Evolutionary conservation across 495 filamentous ascomycete species (phyloP).

Genomic region (Penicillium argentinense): DNA sequence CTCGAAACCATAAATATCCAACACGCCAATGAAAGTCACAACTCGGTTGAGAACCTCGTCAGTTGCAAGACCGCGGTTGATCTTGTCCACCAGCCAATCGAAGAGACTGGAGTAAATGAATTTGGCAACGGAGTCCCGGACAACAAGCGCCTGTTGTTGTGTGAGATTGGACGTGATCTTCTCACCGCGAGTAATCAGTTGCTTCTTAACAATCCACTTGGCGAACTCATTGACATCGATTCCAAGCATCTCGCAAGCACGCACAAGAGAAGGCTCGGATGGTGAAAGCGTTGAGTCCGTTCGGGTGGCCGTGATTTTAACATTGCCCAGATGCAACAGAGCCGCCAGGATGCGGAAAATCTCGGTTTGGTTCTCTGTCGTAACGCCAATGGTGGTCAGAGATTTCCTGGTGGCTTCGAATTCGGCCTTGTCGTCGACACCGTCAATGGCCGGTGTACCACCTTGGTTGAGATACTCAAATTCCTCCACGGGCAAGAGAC

Average conservation of each 20-base stretch:
- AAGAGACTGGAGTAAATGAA: conserved; percentile 98
- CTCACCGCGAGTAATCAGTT: conserved; percentile 92
- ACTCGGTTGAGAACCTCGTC: conserved; percentile 82
- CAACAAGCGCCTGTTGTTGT: conserved; percentile 90
- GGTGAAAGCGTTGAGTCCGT: conserved; percentile 83
- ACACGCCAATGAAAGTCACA: conserved; percentile 93
- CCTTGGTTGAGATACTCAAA: conserved; percentile 98
- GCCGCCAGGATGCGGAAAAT: conserved; percentile 93
- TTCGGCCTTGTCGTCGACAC: conserved; percentile 93
- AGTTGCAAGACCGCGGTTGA: conserved; percentile 86
- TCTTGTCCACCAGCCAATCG: conserved; percentile 96
- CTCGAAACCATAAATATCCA: conserved; percentile 99
- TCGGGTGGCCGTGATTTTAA: conserved; percentile 87
- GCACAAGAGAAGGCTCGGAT: conserved; percentile 75
- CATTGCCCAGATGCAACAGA: conserved; percentile 91
- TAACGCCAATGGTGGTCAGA: conserved; percentile 83
- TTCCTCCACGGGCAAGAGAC: conserved; percentile 78
- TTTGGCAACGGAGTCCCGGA: conserved; percentile 96
- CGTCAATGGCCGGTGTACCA: conserved; percentile 84
- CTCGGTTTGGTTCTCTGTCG: conserved; percentile 67
- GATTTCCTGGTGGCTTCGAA: conserved; percentile 86
- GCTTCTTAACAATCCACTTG: conserved; percentile 99
- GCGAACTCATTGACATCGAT: conserved; percentile 87
- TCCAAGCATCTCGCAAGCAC: conserved; percentile 83
- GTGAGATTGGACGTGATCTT: conserved; percentile 97